phyloP scores from a whole-genome alignment of 2,329 filamentous ascomycete species.

The Thelonectria rubi region DNA sequence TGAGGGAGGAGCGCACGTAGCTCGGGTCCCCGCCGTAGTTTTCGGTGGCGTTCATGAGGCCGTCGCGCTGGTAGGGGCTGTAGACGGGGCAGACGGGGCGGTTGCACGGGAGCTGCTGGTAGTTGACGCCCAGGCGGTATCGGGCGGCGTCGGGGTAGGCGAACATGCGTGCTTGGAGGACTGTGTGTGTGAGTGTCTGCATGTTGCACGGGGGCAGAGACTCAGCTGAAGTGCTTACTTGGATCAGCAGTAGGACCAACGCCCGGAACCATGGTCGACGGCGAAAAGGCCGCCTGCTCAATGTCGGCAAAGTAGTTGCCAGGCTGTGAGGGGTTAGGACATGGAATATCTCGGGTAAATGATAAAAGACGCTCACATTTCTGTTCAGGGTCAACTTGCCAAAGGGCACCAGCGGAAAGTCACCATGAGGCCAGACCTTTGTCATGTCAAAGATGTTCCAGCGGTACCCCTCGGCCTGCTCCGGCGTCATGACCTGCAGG shows the following conservation, averaged over 20 bases:
- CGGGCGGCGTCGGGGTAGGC: slow-evolving; percentile 60
- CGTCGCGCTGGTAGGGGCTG: slow-evolving; percentile 32
- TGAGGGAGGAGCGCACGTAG: slow-evolving; percentile 43
- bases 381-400: slow-evolving; percentile 71
- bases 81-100: slow-evolving; percentile 16
- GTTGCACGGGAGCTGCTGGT: slow-evolving; percentile 56
- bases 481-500: slow-evolving; percentile 69
- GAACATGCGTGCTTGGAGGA: slow-evolving; percentile 59
- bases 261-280: slow-evolving; percentile 71
- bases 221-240: slow-evolving; percentile 30
- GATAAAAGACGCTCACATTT: slow-evolving; percentile 53
- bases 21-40: slow-evolving; percentile 44
- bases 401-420: slow-evolving; percentile 68
- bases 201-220: too few species aligned
- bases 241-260: slow-evolving; percentile 70
- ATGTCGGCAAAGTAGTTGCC: slow-evolving; percentile 76
- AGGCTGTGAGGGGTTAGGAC: slow-evolving; percentile 18
- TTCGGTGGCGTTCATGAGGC: slow-evolving; percentile 33
- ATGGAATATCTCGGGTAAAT: fast-evolving
- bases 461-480: slow-evolving; percentile 67
- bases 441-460: slow-evolving; percentile 76
- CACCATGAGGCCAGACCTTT: slow-evolving; percentile 72
- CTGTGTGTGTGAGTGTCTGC: slow-evolving; percentile 7
- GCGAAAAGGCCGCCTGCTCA: slow-evolving; percentile 74
- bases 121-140: slow-evolving; percentile 62